Percentiles rank a stretch among this genome's conserved stretches.
Evolutionary conservation across 805 yeast genomes (phyloP).

Genomic region (Teunomyces barrocoloradensis): DNA sequence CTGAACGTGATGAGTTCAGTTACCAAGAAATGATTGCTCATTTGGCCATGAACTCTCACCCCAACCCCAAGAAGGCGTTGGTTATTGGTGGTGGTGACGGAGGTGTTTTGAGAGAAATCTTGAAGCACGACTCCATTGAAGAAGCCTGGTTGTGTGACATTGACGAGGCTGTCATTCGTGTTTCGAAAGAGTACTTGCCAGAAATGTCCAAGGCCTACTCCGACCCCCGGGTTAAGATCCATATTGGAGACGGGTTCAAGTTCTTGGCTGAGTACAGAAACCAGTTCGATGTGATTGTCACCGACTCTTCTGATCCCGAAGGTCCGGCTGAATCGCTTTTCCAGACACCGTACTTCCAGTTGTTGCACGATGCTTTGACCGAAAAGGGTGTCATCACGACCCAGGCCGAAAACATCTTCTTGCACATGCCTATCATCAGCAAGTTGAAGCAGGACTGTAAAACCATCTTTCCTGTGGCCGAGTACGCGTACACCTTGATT

Average conservation of each 20-base stretch:
- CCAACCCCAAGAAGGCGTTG: constrained; percentile 88
- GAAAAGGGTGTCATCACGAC: constrained; percentile 89
- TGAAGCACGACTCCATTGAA: constrained; percentile 83
- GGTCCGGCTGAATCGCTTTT: constrained; percentile 96
- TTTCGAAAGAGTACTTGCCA: constrained; percentile 84
- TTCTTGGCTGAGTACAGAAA: constrained; percentile 79
- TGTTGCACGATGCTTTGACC: constrained; percentile 83
- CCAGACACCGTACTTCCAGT: constrained; percentile 87
- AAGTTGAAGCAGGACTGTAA: constrained; percentile 78
- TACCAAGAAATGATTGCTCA: constrained; percentile 99
- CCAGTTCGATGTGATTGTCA: constrained; percentile 90
- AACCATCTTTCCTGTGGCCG: constrained; percentile 86
- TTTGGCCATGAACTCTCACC: constrained; percentile 87
- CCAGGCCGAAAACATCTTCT: constrained; percentile 95
- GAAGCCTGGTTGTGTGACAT: constrained; percentile 92
- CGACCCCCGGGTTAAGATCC: constrained; percentile 87
- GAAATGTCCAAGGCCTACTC: constrained; percentile 78
- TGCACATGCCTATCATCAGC: constrained; percentile 80
- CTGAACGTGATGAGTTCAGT: constrained; percentile 96
- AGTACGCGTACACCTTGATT: constrained; percentile 86
- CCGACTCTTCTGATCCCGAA: constrained; percentile 97
- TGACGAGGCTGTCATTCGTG: constrained; percentile 87
- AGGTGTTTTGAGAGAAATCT: constrained; percentile 92
- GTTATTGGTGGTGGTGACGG: constrained; percentile 99
- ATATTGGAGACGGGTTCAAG: constrained; percentile 97